Evolutionary conservation across 441 rosid species (phyloP).

Genomic region (Erodium texanum): DNA sequence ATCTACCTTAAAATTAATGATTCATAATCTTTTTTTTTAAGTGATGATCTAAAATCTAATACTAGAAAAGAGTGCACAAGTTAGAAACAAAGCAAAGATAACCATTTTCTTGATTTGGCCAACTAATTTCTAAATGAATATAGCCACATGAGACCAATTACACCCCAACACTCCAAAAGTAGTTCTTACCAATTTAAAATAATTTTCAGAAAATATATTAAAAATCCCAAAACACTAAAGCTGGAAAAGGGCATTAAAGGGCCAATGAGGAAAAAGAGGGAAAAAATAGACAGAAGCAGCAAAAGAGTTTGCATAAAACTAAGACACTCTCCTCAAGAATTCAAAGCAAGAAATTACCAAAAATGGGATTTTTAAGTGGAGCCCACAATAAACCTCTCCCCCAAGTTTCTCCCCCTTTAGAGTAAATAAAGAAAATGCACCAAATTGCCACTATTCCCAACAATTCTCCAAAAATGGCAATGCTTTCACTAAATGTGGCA

Average conservation of each 20-base stretch:
- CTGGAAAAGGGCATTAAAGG: not conserved
- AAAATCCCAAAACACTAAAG: not conserved
- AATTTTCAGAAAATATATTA: not conserved
- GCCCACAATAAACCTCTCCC: not conserved
- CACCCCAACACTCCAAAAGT: not conserved
- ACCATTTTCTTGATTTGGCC: not conserved
- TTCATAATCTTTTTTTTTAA: too few species aligned
- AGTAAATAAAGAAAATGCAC: not conserved
- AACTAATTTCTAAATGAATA: not conserved
- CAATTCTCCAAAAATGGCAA: not conserved
- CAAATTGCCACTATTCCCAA: not conserved
- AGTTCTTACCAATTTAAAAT: not conserved
- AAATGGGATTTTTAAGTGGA: not conserved
- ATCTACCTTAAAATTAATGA: too few species aligned
- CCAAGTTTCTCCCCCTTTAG: not conserved
- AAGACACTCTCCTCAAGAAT: not conserved
- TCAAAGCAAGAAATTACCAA: not conserved
- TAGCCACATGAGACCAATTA: too few species aligned
- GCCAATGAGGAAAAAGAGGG: not conserved
- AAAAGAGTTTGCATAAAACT: not conserved
- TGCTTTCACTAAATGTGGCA: not conserved
- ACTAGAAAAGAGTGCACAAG: not conserved
- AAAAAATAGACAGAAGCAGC: not conserved
- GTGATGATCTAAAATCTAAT: too few species aligned
- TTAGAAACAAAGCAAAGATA: too few species aligned